phyloP scores from a whole-genome alignment of 1,139 yeast species.

The Hyphopichia khmerensis region DNA sequence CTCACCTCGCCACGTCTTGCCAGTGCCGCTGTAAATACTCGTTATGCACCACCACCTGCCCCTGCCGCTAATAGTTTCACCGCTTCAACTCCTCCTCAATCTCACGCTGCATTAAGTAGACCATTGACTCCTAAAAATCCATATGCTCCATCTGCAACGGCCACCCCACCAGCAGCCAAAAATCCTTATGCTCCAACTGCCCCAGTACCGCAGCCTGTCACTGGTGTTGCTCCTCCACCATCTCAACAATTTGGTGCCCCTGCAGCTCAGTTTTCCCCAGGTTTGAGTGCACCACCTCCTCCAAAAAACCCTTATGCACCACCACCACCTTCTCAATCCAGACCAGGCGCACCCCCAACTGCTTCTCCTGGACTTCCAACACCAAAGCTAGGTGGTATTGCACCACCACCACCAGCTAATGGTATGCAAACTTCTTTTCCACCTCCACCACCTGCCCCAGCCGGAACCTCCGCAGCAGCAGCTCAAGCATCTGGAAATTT shows the following conservation, averaged over 20 bases:
- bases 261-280: slow-evolving; percentile 4
- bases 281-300: slow-evolving; percentile 20
- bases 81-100: slow-evolving; percentile 9
- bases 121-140: slow-evolving; percentile 22
- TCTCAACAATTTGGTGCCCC: slow-evolving; percentile 6
- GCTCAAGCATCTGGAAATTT: slow-evolving; percentile 13
- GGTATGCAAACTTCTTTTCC: slow-evolving; percentile 10
- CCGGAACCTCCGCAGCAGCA: slow-evolving; percentile 14
- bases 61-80: slow-evolving; percentile 10
- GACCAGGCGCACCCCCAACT: slow-evolving; percentile 1
- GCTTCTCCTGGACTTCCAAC: neutral
- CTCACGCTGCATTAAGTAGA: slow-evolving; percentile 5
- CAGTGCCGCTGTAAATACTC: slow-evolving; percentile 21
- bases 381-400: slow-evolving; percentile 12
- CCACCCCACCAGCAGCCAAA: slow-evolving; percentile 16
- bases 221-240: slow-evolving; percentile 14
- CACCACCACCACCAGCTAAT: slow-evolving; percentile 9
- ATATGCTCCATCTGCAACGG: slow-evolving; percentile 31
- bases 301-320: slow-evolving; percentile 47
- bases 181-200: slow-evolving; percentile 21
- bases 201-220: slow-evolving; percentile 14
- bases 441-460: slow-evolving; percentile 14
- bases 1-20: slow-evolving; percentile 20
- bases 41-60: slow-evolving; percentile 41
- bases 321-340: slow-evolving; percentile 20